phyloP scores from a whole-genome alignment of 345 rosid genomes.

The Fremontodendron californicum region DNA sequence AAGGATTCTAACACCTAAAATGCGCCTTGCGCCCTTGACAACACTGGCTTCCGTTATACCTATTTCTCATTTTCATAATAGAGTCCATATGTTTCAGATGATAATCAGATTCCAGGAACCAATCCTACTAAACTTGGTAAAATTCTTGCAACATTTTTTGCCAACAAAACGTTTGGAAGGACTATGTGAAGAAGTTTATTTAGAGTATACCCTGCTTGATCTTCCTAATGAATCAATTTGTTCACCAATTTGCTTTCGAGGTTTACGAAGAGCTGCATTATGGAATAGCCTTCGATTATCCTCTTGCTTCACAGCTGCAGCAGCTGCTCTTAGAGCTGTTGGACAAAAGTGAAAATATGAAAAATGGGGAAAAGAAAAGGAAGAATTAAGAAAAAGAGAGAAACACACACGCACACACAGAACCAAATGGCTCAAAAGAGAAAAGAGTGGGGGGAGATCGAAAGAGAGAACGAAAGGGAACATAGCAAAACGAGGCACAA shows the following conservation, averaged over 20 bases:
- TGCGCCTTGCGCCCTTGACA: too few relatives aligned
- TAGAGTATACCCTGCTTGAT: slow-evolving; percentile 41
- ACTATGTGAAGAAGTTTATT: neutral
- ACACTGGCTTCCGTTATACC: too few relatives aligned
- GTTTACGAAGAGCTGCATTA: slow-evolving; percentile 84
- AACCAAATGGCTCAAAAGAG: neutral
- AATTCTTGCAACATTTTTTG: neutral
- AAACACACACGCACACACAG: neutral
- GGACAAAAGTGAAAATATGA: neutral
- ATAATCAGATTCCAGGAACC: neutral
- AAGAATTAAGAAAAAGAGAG: neutral
- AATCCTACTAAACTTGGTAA: neutral
- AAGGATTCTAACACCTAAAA: too few relatives aligned
- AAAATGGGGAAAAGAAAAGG: neutral
- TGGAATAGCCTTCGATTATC: slow-evolving; percentile 86
- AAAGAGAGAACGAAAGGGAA: neutral
- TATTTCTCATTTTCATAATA: neutral
- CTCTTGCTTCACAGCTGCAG: slow-evolving; percentile 79
- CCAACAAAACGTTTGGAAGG: neutral
- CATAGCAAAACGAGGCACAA: slow-evolving; percentile 1
- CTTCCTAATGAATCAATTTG: slow-evolving; percentile 63
- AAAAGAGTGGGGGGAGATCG: neutral
- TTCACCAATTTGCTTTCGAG: slow-evolving; percentile 83
- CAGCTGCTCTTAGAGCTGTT: slow-evolving; percentile 92
- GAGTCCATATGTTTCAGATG: neutral